A percentile compares a stretch with the other conserved stretches of the same genome.
Conservation (phyloP, 164 flowering plant genomes). For the Umbilicus rupestris region DNA sequence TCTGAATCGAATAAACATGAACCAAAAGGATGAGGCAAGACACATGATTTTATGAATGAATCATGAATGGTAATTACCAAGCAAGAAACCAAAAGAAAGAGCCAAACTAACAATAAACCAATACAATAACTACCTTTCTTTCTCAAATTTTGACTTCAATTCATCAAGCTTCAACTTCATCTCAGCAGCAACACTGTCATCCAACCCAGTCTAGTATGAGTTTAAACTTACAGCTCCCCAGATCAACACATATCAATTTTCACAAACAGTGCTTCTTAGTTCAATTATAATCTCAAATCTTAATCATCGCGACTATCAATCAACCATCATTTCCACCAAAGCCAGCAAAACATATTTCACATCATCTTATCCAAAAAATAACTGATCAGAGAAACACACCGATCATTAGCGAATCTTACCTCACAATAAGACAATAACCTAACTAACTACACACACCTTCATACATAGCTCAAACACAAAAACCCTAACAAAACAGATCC, state of each 20-base stretch:
- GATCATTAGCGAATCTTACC: background rate
- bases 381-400: background rate
- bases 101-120: background rate
- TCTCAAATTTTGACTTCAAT: conserved; percentile 64
- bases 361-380: no score
- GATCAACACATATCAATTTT: background rate
- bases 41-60: no score
- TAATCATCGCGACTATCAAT: background rate
- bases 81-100: background rate
- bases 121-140: conserved; percentile 51
- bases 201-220: background rate
- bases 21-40: no score
- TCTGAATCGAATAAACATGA: conserved; percentile 24
- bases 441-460: background rate
- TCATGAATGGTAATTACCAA: background rate
- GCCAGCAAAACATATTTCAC: no score
- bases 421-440: background rate
- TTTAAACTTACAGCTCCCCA: background rate
- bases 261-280: background rate
- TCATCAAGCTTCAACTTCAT: conserved; percentile 62
- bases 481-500: background rate
- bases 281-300: background rate
- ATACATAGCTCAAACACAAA: background rate
- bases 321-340: background rate
- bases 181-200: conserved; percentile 61